These are phyloP conservation scores for Quercus tomentella DNA, from an alignment of 331 rosid species.

Conservation along the genomic window DNA sequence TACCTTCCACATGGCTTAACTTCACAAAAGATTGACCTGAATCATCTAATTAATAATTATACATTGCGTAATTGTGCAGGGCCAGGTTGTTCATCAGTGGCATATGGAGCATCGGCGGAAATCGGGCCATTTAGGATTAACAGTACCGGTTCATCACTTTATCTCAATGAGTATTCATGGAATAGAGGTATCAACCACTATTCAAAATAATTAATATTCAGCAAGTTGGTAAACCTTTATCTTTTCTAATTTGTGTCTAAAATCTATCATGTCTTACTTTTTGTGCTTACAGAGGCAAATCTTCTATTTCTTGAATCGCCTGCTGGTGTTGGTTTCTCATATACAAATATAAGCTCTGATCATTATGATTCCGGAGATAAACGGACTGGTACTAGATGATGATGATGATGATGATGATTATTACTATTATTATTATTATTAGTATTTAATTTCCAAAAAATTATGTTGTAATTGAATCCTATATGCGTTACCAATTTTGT, in stretches of 20 bases:
- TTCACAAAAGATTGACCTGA: neutral
- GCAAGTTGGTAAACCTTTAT: neutral
- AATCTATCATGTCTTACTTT: neutral
- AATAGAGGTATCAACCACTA: conserved; percentile 43
- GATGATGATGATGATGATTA: neutral
- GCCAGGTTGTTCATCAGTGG: conserved; percentile 86
- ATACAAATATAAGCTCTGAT: conserved; percentile 69
- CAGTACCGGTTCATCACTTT: conserved; percentile 54
- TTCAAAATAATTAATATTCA: neutral
- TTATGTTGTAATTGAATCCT: neutral
- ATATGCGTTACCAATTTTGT: conserved; percentile 6
- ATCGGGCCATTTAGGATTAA: conserved; percentile 84
- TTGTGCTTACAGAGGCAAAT: conserved; percentile 56
- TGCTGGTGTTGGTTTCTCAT: conserved; percentile 92
- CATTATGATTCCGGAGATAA: conserved; percentile 67
- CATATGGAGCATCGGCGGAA: conserved; percentile 94
- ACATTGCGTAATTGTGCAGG: conserved; percentile 33
- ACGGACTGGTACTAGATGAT: conserved; percentile 48
- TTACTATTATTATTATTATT: neutral
- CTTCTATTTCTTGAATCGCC: conserved; percentile 84
- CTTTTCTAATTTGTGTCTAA: too few relatives aligned
- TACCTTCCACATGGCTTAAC: neutral
- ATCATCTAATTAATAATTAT: neutral
- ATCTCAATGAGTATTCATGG: conserved; percentile 71
- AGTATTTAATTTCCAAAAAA: conserved; percentile 2